Base-by-base conservation (phyloP, 2,329 filamentous ascomycete species). In the Epichloe amarillans region DNA sequence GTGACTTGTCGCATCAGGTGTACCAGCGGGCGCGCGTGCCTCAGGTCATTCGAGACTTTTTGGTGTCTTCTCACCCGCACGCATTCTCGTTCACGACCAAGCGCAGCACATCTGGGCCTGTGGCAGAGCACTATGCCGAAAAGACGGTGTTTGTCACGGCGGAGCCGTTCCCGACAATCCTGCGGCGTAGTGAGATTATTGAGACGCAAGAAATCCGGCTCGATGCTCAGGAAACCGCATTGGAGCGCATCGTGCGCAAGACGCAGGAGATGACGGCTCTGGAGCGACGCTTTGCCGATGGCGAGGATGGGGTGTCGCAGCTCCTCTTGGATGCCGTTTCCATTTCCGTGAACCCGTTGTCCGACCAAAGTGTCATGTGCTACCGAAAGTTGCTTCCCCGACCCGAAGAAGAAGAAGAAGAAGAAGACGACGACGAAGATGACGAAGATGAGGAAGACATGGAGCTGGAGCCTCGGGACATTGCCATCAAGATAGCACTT, bases 161-260 rank as follows among this genome's bases (percentile, higher is more conserved):
- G 0, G 90, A 96, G 60, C 69, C 83, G 0, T 97, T 97, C 69
- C 93, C 91, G 1, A 96, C 90, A 1, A 94, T 97, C 46, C 71
- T 96, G 26, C 80, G 88, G 35, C 80, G 90, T 50, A 95, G 88
- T 58, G 90, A 96, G 68, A 86, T 97, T 53, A 69, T 94, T 14
- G 72, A 79, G 6, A 74, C 78, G 1, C 77, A 83, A 17, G 82
- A 84, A 46, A 66, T 88, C 17, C 75, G 75, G 11, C 72, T 96
- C 26, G 78, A 77, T 35, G 82, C 90, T 6, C 73, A 93, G 52
- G 86, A 96, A 66, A 90, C 88, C n/a, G 91, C 86, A 0, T 74
- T 97, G 54, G 91, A 97, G 64, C 83, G 91, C 15, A 91, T 93
- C 35, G 84, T 88, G 59, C 82, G 90, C 53, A 96, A 96, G 72